Conservation (phyloP, 2,329 filamentous ascomycete species). For the Cladosporium halotolerans region DNA sequence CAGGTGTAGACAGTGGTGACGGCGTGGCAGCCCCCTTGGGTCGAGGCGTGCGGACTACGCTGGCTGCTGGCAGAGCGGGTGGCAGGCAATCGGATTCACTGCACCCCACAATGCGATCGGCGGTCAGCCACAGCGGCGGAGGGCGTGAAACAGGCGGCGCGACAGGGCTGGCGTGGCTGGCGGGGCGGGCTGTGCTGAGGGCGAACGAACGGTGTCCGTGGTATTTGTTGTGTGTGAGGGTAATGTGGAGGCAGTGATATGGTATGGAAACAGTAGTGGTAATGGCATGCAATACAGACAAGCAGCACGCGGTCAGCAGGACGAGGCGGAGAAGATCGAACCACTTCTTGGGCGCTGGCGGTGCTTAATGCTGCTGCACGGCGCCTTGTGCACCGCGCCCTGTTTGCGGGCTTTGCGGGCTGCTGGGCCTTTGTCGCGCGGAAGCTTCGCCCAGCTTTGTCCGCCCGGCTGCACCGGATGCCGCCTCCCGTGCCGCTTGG, state of each 20-base stretch:
- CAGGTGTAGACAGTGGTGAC: background rate
- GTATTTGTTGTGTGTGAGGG: too few relatives aligned
- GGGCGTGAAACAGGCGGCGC: background rate
- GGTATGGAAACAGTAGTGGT: background rate
- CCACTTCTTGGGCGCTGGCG: background rate
- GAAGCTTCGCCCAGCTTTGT: too few relatives aligned
- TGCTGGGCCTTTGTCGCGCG: too few relatives aligned
- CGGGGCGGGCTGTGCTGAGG: background rate
- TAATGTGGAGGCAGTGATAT: too few relatives aligned
- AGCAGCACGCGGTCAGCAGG: background rate
- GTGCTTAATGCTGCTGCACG: background rate
- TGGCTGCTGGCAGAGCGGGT: background rate
- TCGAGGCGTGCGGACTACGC: background rate
- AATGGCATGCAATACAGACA: background rate
- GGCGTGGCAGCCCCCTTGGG: conserved; percentile 2
- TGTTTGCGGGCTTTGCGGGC: background rate
- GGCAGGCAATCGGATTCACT: too few relatives aligned
- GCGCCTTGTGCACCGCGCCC: background rate
- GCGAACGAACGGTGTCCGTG: background rate
- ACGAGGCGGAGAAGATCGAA: background rate
- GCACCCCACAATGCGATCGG: background rate
- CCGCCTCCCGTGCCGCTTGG: too few relatives aligned
- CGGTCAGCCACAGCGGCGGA: too few relatives aligned
- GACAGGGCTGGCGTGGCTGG: background rate
- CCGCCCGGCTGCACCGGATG: too few relatives aligned